Base-by-base conservation (phyloP, 441 rosid genomes). In the Croton setiger region DNA sequence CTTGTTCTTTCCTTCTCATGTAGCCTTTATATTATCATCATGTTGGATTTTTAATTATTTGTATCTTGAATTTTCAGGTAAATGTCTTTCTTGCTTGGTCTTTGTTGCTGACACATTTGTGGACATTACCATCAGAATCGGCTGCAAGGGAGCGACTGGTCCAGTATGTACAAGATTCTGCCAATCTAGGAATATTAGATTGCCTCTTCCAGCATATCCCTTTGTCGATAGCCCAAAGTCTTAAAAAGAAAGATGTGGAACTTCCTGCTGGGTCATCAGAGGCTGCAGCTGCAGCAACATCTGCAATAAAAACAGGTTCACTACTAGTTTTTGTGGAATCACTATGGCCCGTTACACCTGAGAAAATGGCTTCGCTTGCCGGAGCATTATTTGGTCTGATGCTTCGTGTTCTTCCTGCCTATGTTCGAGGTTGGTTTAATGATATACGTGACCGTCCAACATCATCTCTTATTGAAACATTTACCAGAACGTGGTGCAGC, bases 131-230 rank as follows among this genome's bases (percentile, higher is more conserved):
- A 54, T 73, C 92, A 49, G 78, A 69, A 54, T 81, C 99, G 55
- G 67, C 86, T 66, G 75, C 69, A 72, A 89, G 91, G 83, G 96
- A 88, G 76, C 81, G 73, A 77, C 72, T 95, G 82, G 92, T 90
- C 76, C 97, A 90, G 78, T 84, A 90, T 76, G 84, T 95, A 60
- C 92, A 90, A 75, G 87, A 77, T 81, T 90, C 86, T 56, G 84
- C 86, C 69, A 80, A 72, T 79, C 67, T 88, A 12, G 56, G 84
- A 79, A 87, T 95, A 75, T 72, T 95, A 68, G 92, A 92, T 80
- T 88, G 96, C 82, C 86, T 95, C 72, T 90, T 92, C 79, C 98
- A 92, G 84, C 97, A 95, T 80, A 87, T 95, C 73, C 97, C 93
- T 71, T 75, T 88, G 64, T 84, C 76, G 70, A 70, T 73, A 72